Conservation (phyloP, 2,329 filamentous ascomycete species). For the Xylariomycetidae sp. region DNA sequence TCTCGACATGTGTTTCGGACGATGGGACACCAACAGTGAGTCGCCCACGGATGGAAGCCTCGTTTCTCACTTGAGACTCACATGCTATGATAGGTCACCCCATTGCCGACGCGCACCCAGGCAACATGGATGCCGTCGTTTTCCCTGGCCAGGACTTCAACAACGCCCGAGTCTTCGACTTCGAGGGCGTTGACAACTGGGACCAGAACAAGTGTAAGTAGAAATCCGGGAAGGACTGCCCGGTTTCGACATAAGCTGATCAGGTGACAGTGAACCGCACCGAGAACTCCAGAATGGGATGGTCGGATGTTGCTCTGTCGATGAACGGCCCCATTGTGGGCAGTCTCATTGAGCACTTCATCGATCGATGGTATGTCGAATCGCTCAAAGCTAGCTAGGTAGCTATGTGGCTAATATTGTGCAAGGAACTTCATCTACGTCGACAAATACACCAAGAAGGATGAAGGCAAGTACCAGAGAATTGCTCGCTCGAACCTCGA, state of each 20-base stretch:
- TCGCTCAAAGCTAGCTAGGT: background rate
- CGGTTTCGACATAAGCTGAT: background rate
- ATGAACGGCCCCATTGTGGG: constrained; percentile 68
- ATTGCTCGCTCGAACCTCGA: too few species aligned
- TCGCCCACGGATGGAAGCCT: too few species aligned
- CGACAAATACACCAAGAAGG: constrained; percentile 63
- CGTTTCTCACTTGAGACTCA: constrained; percentile 8
- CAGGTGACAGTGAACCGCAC: constrained; percentile 60
- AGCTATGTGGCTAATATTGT: constrained; percentile 30
- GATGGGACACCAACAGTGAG: constrained; percentile 76
- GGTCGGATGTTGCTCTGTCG: constrained; percentile 80
- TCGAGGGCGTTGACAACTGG: constrained; percentile 70
- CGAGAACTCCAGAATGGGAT: constrained; percentile 80
- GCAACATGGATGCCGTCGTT: constrained; percentile 66
- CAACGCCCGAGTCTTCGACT: constrained; percentile 79
- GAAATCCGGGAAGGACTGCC: background rate
- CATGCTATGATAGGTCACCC: constrained; percentile 49
- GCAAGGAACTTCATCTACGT: constrained; percentile 87
- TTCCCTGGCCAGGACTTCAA: constrained; percentile 93
- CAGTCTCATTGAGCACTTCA: constrained; percentile 72
- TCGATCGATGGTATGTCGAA: constrained; percentile 62
- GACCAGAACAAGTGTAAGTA: constrained; percentile 68
- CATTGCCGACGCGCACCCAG: constrained; percentile 77
- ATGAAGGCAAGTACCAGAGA: constrained; percentile 45
- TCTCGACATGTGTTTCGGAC: constrained; percentile 78